These are phyloP conservation scores for Ustilago shanxiensis DNA, from an alignment of 1,284 basidiomycete genomes.

Conservation along the genomic window DNA sequence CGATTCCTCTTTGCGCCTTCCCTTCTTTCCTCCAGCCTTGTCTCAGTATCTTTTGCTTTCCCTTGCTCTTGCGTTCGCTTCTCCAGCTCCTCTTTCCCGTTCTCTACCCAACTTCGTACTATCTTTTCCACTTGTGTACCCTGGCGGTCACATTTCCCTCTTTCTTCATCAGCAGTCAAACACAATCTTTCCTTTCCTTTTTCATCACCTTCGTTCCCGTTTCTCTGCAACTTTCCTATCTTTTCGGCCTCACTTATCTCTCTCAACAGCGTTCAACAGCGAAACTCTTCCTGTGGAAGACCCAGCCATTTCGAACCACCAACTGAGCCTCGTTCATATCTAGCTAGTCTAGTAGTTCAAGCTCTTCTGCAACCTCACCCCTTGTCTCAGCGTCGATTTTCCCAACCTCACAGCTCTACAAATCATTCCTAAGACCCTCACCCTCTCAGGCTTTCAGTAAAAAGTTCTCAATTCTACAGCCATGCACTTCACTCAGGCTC, in stretches of 20 bases:
- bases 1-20: conserved; percentile 1
- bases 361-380: not conserved
- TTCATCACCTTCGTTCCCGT: conserved; percentile 3
- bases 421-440: too few relatives aligned
- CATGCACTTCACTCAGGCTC: conserved; percentile 56
- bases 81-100: conserved; percentile 34
- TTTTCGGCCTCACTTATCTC: conserved; percentile 3
- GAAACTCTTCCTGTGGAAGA: conserved; percentile 43
- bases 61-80: conserved; percentile 39
- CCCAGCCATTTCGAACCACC: conserved; percentile 7
- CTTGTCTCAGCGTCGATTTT: not conserved
- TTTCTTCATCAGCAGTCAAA: conserved; percentile 18
- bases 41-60: conserved; percentile 41
- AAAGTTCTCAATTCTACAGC: conserved; percentile 4
- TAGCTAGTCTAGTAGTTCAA: conserved; percentile 45
- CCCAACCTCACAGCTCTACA: conserved; percentile 6
- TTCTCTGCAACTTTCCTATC: conserved; percentile 14
- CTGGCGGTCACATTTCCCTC: conserved; percentile 47
- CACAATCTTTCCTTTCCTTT: conserved; percentile 11
- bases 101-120: conserved; percentile 23
- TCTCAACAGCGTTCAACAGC: conserved; percentile 3
- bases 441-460: not conserved
- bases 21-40: conserved; percentile 28
- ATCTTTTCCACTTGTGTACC: conserved; percentile 45
- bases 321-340: conserved; percentile 16